Evolutionary conservation across 2,329 filamentous ascomycete species (phyloP).

Genomic region (Sporothrix variecibatus): DNA sequence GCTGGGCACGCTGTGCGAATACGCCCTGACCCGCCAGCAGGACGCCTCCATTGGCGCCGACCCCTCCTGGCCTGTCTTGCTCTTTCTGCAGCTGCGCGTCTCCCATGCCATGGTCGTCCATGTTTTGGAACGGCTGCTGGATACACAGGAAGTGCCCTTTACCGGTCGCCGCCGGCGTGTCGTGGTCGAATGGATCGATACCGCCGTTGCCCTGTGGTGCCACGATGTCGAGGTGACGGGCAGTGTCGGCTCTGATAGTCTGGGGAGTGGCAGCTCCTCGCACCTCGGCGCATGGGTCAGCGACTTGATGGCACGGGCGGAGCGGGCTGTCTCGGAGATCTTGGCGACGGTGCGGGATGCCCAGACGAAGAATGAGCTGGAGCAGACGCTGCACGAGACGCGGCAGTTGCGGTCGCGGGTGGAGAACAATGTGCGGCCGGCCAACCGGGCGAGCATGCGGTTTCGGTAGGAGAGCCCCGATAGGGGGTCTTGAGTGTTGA

Average conservation of each 20-base stretch:
- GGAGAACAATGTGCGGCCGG: conserved; percentile 31
- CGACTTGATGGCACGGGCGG: conserved; percentile 55
- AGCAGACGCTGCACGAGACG: conserved; percentile 32
- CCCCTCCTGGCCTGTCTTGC: conserved; percentile 57
- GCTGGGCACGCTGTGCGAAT: conserved; percentile 63
- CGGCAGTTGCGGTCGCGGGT: conserved; percentile 32
- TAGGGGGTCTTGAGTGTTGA: conserved; percentile 1
- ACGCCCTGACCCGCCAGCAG: conserved; percentile 60
- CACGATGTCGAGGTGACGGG: conserved; percentile 52
- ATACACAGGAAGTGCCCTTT: conserved; percentile 62
- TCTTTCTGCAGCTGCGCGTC: conserved; percentile 59
- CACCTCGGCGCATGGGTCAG: conserved; percentile 49
- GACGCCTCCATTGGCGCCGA: conserved; percentile 60
- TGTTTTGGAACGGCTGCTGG: conserved; percentile 58
- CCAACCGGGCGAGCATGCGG: conserved; percentile 24
- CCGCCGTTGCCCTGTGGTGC: conserved; percentile 52
- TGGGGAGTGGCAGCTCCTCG: conserved; percentile 25
- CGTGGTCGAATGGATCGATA: conserved; percentile 58
- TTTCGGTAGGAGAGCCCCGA: conserved; percentile 25
- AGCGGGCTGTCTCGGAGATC: conserved; percentile 45
- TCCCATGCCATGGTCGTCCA: conserved; percentile 59
- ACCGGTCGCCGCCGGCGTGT: conserved; percentile 52
- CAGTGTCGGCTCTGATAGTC: conserved; percentile 37
- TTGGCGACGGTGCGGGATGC: conserved; percentile 40
- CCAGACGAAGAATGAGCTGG: conserved; percentile 30